Conservation (phyloP, 331 rosid species). For the Quercus tomentella region DNA sequence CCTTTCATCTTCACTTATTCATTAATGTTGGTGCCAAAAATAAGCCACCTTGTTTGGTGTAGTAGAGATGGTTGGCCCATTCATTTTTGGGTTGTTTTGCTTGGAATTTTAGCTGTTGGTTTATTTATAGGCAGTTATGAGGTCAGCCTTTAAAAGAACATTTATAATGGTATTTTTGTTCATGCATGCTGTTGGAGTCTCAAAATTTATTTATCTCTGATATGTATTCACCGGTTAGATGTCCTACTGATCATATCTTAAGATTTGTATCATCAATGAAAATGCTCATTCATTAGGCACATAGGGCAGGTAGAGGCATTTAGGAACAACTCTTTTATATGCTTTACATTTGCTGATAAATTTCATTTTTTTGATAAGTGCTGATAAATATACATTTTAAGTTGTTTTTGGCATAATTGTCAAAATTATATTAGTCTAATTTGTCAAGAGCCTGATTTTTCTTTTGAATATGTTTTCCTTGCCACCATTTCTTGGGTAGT, state of each 20-base stretch:
- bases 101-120: not conserved
- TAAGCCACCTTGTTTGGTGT: not conserved
- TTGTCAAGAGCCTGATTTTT: not conserved
- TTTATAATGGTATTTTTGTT: not conserved
- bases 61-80: not conserved
- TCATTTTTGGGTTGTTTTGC: not conserved
- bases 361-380: not conserved
- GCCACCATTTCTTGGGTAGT: not conserved
- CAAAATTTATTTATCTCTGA: not conserved
- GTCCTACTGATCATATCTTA: not conserved
- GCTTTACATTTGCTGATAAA: constrained; percentile 17
- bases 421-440: not conserved
- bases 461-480: not conserved
- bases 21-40: not conserved
- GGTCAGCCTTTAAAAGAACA: not conserved
- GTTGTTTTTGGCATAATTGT: not conserved
- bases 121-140: constrained; percentile 12
- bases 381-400: not conserved
- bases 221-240: not conserved
- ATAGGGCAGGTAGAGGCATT: not conserved
- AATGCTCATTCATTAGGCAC: not conserved
- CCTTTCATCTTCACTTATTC: not conserved
- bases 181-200: not conserved
- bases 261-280: not conserved
- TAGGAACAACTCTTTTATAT: constrained; percentile 2